A percentile compares a stretch with the other conserved stretches of the same genome.
Conservation (phyloP, 768 basidiomycete genomes). For the Hygrophorus russula region DNA sequence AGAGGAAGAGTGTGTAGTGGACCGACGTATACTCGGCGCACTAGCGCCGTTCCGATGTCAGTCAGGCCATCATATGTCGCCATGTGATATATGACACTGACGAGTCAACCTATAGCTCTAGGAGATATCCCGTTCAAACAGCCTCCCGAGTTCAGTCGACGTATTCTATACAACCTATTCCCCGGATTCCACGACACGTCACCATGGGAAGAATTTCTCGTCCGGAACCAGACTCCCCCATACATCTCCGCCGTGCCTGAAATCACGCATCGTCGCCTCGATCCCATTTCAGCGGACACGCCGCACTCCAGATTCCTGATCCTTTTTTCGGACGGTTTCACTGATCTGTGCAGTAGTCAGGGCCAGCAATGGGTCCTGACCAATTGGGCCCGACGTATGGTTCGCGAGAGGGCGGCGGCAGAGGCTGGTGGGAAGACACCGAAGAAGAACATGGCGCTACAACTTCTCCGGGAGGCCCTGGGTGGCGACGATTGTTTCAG, state of each 20-base stretch:
- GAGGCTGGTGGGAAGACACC: constrained; percentile 5
- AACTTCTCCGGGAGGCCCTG: constrained; percentile 43
- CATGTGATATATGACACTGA: neutral
- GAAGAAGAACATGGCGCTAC: constrained; percentile 40
- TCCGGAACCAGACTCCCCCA: constrained; percentile 51
- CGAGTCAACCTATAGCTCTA: constrained; percentile 32
- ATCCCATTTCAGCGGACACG: constrained; percentile 12
- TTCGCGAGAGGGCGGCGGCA: constrained; percentile 9
- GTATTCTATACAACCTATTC: constrained; percentile 54
- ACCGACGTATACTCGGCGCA: constrained; percentile 63
- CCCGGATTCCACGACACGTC: constrained; percentile 51
- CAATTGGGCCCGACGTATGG: constrained; percentile 40
- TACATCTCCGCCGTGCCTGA: constrained; percentile 59
- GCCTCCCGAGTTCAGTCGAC: constrained; percentile 55
- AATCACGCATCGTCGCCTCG: constrained; percentile 43
- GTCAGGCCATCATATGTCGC: constrained; percentile 15
- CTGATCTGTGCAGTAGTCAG: constrained; percentile 43
- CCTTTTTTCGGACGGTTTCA: constrained; percentile 56
- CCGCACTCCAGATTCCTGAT: constrained; percentile 40
- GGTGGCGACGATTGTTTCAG: constrained; percentile 43
- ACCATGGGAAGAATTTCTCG: constrained; percentile 57
- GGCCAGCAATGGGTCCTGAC: constrained; percentile 35
- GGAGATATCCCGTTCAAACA: constrained; percentile 69
- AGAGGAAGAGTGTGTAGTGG: constrained; percentile 56
- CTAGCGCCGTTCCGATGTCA: constrained; percentile 69